Evolutionary conservation across 768 basidiomycete species (phyloP).

Genomic region (Leccinum barrowsii): DNA sequence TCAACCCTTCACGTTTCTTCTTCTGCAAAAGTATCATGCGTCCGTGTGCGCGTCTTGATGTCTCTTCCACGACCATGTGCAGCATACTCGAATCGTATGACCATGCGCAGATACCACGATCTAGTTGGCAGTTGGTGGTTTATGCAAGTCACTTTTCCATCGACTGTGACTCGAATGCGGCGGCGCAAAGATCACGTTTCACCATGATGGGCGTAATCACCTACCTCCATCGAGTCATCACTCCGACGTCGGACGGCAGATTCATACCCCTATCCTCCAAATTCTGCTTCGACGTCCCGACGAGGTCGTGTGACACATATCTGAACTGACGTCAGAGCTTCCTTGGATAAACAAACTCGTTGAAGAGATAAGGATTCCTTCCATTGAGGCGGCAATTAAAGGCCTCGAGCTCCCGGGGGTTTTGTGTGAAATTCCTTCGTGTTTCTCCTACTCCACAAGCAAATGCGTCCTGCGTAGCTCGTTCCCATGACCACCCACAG

Average conservation of each 20-base stretch:
- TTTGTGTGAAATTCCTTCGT: constrained; percentile 2
- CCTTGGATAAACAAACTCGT: not conserved
- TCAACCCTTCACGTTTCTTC: not conserved
- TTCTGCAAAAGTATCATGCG: not conserved
- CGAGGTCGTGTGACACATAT: not conserved
- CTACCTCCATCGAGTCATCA: not conserved
- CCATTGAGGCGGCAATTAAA: not conserved
- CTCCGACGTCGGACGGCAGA: not conserved
- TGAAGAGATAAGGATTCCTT: not conserved
- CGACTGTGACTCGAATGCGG: not conserved
- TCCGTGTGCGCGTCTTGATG: not conserved
- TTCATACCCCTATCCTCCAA: not conserved
- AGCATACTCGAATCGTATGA: constrained; percentile 1
- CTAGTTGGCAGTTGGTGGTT: not conserved
- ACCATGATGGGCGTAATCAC: not conserved
- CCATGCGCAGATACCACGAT: not conserved
- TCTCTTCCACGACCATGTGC: not conserved
- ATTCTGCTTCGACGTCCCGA: not conserved
- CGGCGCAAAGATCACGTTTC: not conserved
- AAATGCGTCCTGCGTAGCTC: not conserved
- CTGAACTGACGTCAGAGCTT: not conserved
- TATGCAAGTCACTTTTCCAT: not conserved
- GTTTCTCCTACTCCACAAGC: not conserved
- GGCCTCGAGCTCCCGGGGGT: not conserved
- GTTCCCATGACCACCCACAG: not conserved